Conservation (phyloP, 495 filamentous ascomycete species). For the Endocarpon pusillum region DNA sequence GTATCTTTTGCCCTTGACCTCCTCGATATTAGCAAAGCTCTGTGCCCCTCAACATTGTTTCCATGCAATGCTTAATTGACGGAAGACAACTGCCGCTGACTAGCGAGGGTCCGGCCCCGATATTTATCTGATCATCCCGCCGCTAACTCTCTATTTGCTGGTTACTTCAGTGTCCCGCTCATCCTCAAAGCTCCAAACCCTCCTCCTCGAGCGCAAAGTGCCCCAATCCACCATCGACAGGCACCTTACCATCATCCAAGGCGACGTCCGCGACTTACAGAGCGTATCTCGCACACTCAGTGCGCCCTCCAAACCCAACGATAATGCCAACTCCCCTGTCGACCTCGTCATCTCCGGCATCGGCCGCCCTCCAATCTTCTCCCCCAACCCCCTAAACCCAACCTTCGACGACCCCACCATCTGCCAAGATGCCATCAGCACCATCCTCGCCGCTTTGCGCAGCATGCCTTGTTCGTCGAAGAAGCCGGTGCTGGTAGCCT, state of each 20-base stretch:
- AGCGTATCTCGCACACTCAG: constrained; percentile 22
- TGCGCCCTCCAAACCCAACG: constrained; percentile 9
- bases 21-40: too few relatives aligned
- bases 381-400: constrained; percentile 9
- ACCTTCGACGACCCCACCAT: constrained; percentile 37
- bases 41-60: too few relatives aligned
- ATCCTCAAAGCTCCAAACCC: constrained; percentile 38
- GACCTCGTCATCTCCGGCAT: constrained; percentile 29
- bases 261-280: constrained; percentile 30
- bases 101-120: too few relatives aligned
- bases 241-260: constrained; percentile 31
- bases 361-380: constrained; percentile 19
- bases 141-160: too few relatives aligned
- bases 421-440: constrained; percentile 31
- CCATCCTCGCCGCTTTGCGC: constrained; percentile 27
- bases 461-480: constrained; percentile 6
- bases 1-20: too few relatives aligned
- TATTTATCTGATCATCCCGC: too few relatives aligned
- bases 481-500: constrained; percentile 27
- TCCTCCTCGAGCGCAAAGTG: constrained; percentile 23
- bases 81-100: too few relatives aligned
- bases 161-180: constrained; percentile 38
- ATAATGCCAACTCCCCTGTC: constrained; percentile 7
- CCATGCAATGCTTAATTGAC: too few relatives aligned
- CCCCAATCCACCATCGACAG: constrained; percentile 13